These are phyloP conservation scores for Solanum neorickii DNA, from an alignment of 257 asterid genomes.

Conservation along the genomic window DNA sequence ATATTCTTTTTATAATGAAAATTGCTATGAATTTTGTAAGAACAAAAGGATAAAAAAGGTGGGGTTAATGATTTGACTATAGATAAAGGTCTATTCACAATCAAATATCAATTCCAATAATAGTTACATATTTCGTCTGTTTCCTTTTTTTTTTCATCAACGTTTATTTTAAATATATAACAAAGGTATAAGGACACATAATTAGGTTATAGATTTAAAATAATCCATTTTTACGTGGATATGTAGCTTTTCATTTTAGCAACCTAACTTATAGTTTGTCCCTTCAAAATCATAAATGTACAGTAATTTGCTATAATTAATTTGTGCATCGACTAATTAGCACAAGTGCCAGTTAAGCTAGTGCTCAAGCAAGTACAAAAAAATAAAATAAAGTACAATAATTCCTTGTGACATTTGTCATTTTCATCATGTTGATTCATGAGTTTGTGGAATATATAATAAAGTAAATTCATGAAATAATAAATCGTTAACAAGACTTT, in stretches of 20 bases:
- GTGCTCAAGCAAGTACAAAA: not conserved
- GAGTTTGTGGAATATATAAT: not conserved
- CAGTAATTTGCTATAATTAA: not conserved
- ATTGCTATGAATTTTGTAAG: not conserved
- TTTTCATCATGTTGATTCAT: not conserved
- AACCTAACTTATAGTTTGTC: not conserved
- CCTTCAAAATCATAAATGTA: not conserved
- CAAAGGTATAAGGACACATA: not conserved
- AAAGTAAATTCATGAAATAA: not conserved
- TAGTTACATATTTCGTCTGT: not conserved
- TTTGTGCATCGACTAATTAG: not conserved
- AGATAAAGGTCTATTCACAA: not conserved
- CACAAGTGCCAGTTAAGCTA: not conserved
- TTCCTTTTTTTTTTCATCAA: no score
- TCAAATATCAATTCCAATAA: not conserved
- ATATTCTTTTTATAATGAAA: not conserved
- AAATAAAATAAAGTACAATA: not conserved
- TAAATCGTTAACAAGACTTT: no score
- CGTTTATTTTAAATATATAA: not conserved
- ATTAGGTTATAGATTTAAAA: not conserved
- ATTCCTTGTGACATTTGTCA: not conserved
- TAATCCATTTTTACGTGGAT: not conserved
- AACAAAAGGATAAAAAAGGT: not conserved
- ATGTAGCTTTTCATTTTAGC: not conserved
- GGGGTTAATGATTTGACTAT: not conserved